A percentile compares a stretch with the other conserved stretches of the same genome.
phyloP scores from a whole-genome alignment of 164 flowering plant genomes.

The Cinnamomum micranthum region DNA sequence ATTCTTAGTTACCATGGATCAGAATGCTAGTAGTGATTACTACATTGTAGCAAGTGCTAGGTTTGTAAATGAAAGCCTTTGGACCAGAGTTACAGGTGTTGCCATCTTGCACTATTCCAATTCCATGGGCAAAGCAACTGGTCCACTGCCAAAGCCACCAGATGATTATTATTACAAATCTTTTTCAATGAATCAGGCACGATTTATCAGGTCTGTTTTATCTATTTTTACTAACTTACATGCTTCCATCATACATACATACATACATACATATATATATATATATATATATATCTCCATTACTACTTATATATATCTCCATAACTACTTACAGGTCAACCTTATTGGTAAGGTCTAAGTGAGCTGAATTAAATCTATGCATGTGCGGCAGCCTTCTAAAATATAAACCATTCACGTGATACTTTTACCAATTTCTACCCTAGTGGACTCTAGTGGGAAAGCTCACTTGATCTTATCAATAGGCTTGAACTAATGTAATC shows the following conservation, averaged over 20 bases:
- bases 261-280: no score
- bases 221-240: no score
- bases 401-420: no score
- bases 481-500: no score
- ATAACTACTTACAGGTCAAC: no score
- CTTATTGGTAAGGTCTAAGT: no score
- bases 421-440: no score
- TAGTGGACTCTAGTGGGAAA: no score
- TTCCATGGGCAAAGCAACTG: constrained; percentile 76
- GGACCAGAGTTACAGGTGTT: constrained; percentile 92
- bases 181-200: constrained; percentile 95
- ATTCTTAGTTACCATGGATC: constrained; percentile 92
- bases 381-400: neutral
- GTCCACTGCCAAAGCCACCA: constrained; percentile 85
- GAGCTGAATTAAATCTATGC: neutral
- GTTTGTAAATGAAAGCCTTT: constrained; percentile 76
- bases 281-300: no score
- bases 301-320: no score
- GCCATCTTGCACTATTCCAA: constrained; percentile 77
- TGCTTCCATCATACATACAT: no score
- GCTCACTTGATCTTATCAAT: no score
- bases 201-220: constrained; percentile 76
- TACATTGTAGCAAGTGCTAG: constrained; percentile 97
- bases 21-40: constrained; percentile 89
- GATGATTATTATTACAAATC: constrained; percentile 79